phyloP scores from a whole-genome alignment of 2,329 filamentous ascomycete species.

The Colletotrichum aenigma region DNA sequence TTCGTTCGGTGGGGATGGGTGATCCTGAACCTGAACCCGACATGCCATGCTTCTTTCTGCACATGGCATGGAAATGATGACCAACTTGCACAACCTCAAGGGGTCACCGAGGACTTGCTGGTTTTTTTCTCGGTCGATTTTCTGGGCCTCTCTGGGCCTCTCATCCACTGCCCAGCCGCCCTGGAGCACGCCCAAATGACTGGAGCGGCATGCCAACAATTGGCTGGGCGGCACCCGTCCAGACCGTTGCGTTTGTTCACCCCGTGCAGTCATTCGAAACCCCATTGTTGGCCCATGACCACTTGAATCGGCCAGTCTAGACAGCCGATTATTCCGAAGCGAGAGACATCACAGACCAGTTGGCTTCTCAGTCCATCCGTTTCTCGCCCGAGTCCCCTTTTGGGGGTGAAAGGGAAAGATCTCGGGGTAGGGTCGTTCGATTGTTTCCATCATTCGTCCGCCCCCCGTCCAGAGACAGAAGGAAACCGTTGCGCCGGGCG shows the following conservation, averaged over 20 bases:
- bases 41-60: neutral
- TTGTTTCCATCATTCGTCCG: neutral
- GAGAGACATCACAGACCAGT: neutral
- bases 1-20: neutral
- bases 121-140: neutral
- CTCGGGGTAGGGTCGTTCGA: neutral
- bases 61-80: neutral
- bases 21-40: neutral
- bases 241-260: neutral
- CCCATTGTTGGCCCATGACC: neutral
- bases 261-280: neutral
- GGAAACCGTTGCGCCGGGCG: neutral
- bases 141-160: neutral
- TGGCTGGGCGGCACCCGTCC: neutral
- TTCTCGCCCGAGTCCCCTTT: neutral
- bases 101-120: neutral
- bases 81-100: neutral
- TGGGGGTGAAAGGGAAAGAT: neutral
- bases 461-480: neutral
- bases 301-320: neutral
- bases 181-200: neutral
- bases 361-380: neutral
- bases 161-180: slow-evolving; percentile 12
- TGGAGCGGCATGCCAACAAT: neutral
- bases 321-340: neutral